Conservation (phyloP, 805 yeast genomes). For the Wickerhamiella vanderwaltii region DNA sequence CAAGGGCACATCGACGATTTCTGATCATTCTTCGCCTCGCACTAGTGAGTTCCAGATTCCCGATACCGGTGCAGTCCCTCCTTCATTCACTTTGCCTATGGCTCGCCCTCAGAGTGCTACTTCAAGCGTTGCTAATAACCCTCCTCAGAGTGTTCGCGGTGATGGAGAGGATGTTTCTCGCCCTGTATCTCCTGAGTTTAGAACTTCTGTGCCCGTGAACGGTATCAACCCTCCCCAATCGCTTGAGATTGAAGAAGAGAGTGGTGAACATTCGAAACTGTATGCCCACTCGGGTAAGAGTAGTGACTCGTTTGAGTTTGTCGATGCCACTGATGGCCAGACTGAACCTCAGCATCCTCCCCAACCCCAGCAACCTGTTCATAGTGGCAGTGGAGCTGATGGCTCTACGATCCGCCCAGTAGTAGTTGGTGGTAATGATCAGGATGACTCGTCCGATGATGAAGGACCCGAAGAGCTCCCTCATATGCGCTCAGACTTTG, state of each 20-base stretch:
- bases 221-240: conserved; percentile 14
- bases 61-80: conserved; percentile 16
- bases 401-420: not conserved
- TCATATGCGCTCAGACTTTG: conserved; percentile 2
- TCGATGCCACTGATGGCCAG: conserved; percentile 24
- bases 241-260: conserved; percentile 7
- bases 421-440: conserved; percentile 3
- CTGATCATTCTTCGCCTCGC: conserved; percentile 10
- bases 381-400: not conserved
- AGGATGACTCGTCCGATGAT: conserved; percentile 23
- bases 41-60: conserved; percentile 12
- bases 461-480: conserved; percentile 22
- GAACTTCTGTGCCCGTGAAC: conserved; percentile 20
- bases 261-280: conserved; percentile 3
- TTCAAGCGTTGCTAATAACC: conserved; percentile 83
- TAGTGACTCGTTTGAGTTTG: conserved; percentile 27
- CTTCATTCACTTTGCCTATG: conserved; percentile 34
- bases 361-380: not conserved
- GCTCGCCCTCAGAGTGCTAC: conserved; percentile 68
- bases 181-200: conserved; percentile 21
- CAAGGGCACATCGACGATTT: conserved; percentile 10
- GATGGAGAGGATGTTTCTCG: conserved; percentile 34
- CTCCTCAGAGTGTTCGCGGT: conserved; percentile 81
- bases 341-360: not conserved
- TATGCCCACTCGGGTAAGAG: conserved; percentile 12